These are phyloP conservation scores for Debaryomyces fabryi DNA, from an alignment of 1,139 yeast genomes.

Conservation along the genomic window DNA sequence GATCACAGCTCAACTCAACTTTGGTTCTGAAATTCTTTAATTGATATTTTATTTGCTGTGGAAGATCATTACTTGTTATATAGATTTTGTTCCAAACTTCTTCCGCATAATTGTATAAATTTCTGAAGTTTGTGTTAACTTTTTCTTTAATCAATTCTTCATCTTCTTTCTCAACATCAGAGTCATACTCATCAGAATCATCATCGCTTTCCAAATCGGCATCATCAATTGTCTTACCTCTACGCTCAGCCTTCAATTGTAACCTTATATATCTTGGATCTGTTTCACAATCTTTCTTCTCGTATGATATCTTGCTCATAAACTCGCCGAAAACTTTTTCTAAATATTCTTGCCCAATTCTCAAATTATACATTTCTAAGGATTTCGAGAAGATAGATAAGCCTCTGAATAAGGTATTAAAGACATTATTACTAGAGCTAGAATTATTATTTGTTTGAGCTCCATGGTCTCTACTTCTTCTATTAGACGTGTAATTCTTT, in stretches of 20 bases:
- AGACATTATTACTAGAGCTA: conserved; percentile 46
- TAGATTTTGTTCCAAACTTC: conserved; percentile 75
- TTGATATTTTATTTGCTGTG: conserved; percentile 65
- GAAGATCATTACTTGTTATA: conserved; percentile 73
- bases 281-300: conserved; percentile 66
- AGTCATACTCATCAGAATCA: conserved; percentile 31
- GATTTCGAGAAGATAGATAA: conserved; percentile 81
- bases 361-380: conserved; percentile 71
- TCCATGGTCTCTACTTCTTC: conserved; percentile 21
- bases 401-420: conserved; percentile 82
- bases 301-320: conserved; percentile 55
- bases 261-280: conserved; percentile 62
- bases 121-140: conserved; percentile 53
- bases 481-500: conserved; percentile 36
- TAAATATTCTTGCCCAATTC: conserved; percentile 79
- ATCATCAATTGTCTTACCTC: conserved; percentile 26
- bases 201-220: conserved; percentile 23
- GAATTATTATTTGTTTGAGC: conserved; percentile 10
- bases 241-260: conserved; percentile 40
- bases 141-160: conserved; percentile 30
- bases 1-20: conserved; percentile 63
- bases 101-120: conserved; percentile 57
- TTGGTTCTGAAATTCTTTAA: conserved; percentile 59
- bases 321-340: conserved; percentile 73
- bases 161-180: conserved; percentile 34